These are phyloP conservation scores for Hymenoscyphus fructigenus DNA, from an alignment of 2,329 filamentous ascomycete species.

Conservation along the genomic window DNA sequence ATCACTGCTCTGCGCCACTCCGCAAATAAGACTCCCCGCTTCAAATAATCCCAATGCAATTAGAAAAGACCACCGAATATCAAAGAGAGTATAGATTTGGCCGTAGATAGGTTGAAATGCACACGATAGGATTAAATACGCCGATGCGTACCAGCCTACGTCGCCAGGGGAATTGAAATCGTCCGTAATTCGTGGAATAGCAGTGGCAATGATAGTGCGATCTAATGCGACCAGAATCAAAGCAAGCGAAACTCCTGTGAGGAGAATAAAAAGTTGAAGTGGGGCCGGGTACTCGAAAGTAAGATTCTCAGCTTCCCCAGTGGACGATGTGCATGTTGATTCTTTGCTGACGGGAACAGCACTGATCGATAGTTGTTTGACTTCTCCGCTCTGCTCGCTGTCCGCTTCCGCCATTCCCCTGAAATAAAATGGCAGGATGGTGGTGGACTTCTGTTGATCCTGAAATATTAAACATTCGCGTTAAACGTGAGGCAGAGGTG, in stretches of 20 bases:
- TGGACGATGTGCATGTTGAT: neutral
- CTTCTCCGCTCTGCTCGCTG: too few species aligned
- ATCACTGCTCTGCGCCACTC: conserved; percentile 34
- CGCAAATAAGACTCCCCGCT: conserved; percentile 36
- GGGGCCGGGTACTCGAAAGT: conserved; percentile 27
- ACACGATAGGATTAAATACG: conserved; percentile 39
- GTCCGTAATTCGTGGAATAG: conserved; percentile 42
- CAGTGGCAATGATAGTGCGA: conserved; percentile 29
- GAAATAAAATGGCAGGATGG: too few species aligned
- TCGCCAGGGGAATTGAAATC: conserved; percentile 39
- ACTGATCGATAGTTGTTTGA: too few species aligned
- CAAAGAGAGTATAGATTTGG: conserved; percentile 24
- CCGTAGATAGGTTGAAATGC: conserved; percentile 29
- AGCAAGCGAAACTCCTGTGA: conserved; percentile 33
- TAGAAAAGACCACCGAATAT: conserved; percentile 32
- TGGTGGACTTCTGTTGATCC: too few species aligned
- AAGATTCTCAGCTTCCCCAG: neutral
- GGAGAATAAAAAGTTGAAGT: conserved; percentile 28
- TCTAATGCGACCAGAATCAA: conserved; percentile 35
- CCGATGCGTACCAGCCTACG: conserved; percentile 40
- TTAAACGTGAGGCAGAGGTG: too few species aligned
- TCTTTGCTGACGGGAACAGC: neutral
- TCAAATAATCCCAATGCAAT: conserved; percentile 35
- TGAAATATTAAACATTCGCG: too few species aligned
- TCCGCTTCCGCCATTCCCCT: too few species aligned